Evolutionary conservation across 495 filamentous ascomycete species (phyloP).

Genomic region (Tuber umbilicatum): DNA sequence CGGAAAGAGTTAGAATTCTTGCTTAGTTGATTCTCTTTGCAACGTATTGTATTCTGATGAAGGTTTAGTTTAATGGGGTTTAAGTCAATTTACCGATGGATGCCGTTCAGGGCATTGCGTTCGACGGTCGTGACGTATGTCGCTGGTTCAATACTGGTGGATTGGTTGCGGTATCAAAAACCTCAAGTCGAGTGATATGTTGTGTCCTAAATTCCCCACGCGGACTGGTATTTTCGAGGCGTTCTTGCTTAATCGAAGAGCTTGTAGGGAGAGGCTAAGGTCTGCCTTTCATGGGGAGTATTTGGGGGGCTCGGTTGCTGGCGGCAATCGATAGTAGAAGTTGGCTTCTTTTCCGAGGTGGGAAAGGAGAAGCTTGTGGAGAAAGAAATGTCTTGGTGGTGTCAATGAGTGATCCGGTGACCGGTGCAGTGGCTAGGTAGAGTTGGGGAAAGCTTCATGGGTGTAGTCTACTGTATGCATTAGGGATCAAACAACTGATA

Average conservation of each 20-base stretch:
- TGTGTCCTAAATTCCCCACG: background rate
- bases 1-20: too few species aligned
- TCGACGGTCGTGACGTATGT: background rate
- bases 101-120: constrained; percentile 4
- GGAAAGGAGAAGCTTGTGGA: background rate
- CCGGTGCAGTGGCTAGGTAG: background rate
- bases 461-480: too few species aligned
- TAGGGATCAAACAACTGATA: background rate
- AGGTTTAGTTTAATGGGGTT: too few species aligned
- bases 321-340: background rate
- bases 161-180: too few species aligned
- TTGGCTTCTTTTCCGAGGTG: background rate
- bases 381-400: background rate
- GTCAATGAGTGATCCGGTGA: background rate
- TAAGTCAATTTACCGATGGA: too few species aligned
- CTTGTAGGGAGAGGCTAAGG: background rate
- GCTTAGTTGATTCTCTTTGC: too few species aligned
- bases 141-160: too few species aligned
- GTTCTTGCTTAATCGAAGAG: background rate
- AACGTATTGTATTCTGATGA: too few species aligned
- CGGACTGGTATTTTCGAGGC: background rate
- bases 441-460: background rate
- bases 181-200: background rate
- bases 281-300: background rate
- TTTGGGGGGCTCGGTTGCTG: background rate